These are phyloP conservation scores for Firmiana major DNA, from an alignment of 345 rosid genomes.

Conservation along the genomic window DNA sequence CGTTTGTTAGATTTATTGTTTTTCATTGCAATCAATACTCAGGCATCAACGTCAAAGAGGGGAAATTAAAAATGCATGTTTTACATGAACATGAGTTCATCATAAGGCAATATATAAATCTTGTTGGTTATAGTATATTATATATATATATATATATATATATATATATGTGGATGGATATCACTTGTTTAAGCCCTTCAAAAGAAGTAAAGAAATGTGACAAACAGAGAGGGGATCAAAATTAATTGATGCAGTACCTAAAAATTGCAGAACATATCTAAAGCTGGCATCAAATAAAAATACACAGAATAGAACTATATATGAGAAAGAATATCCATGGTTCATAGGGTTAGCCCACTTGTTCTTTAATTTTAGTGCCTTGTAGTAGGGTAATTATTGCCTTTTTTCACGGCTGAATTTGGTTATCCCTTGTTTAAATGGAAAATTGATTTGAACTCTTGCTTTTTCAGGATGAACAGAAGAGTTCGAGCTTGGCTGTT, in stretches of 20 bases:
- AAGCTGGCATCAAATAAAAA: constrained; percentile 7
- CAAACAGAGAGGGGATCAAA: not conserved
- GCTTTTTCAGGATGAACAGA: constrained; percentile 20
- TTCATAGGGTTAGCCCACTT: constrained; percentile 10
- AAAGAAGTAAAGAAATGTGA: not conserved
- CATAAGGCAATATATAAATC: not conserved
- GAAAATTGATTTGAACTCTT: constrained; percentile 22
- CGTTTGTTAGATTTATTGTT: not conserved
- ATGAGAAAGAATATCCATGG: constrained; percentile 3
- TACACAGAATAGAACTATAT: not conserved
- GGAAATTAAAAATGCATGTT: not conserved
- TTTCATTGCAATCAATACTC: not conserved
- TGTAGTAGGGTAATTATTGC: not conserved
- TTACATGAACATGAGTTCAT: not conserved
- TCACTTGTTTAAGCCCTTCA: not conserved
- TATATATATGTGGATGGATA: too few species aligned
- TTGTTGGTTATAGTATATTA: not conserved
- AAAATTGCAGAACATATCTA: constrained; percentile 8
- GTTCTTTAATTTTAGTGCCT: constrained; percentile 16
- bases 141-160: too few species aligned
- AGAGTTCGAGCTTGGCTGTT: constrained; percentile 13
- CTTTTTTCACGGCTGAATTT: constrained; percentile 4
- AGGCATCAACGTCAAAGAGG: not conserved
- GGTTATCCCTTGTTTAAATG: constrained; percentile 1
- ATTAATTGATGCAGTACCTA: not conserved